phyloP scores from a whole-genome alignment of 257 asterid genomes.

The Gentiana dahurica region DNA sequence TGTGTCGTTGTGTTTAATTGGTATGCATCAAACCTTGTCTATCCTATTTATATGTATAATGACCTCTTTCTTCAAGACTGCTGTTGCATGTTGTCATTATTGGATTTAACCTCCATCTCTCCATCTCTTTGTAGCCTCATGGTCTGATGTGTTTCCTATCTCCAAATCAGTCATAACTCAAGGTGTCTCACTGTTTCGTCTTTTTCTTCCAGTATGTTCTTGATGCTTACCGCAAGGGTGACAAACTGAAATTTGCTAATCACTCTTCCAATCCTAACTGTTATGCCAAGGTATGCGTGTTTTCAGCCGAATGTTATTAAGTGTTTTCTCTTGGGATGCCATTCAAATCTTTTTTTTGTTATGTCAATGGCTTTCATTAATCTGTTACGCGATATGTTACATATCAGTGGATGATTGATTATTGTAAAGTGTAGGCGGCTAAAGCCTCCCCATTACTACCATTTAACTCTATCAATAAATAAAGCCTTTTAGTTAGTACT shows the following conservation, averaged over 20 bases:
- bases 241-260: slow-evolving; percentile 92
- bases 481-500: too few relatives aligned
- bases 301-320: too few relatives aligned
- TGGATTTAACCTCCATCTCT: neutral
- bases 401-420: too few relatives aligned
- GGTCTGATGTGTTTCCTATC: neutral
- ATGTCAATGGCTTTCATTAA: neutral
- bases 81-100: too few relatives aligned
- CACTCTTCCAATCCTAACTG: slow-evolving; percentile 95
- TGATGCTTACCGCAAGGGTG: slow-evolving; percentile 94
- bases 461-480: too few relatives aligned
- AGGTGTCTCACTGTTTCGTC: slow-evolving; percentile 7
- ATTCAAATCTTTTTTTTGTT: slow-evolving; percentile 4
- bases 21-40: too few relatives aligned
- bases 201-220: slow-evolving; percentile 65
- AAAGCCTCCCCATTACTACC: too few relatives aligned
- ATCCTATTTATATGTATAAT: too few relatives aligned
- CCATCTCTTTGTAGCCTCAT: neutral
- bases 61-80: too few relatives aligned
- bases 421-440: too few relatives aligned
- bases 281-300: slow-evolving; percentile 67
- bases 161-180: neutral
- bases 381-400: slow-evolving; percentile 2
- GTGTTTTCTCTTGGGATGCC: neutral
- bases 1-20: too few relatives aligned